Conservation (phyloP, 768 basidiomycete species). For the Hysterangium stoloniferum region DNA sequence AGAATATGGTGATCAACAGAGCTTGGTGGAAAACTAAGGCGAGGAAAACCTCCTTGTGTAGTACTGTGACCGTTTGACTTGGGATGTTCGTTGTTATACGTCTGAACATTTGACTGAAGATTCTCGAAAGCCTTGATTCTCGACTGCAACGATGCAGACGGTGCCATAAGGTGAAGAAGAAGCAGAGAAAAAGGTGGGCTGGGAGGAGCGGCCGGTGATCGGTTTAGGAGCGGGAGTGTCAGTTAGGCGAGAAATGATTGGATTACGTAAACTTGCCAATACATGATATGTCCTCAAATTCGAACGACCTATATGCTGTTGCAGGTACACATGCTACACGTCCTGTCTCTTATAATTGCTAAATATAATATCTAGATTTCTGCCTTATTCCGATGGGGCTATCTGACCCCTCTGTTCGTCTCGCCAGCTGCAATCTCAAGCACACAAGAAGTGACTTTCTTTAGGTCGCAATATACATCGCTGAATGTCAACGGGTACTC, state of each 20-base stretch:
- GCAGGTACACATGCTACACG: conserved; percentile 40
- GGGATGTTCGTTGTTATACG: neutral
- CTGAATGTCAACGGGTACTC: conserved; percentile 76
- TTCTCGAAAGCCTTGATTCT: conserved; percentile 62
- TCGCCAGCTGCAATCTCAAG: conserved; percentile 19
- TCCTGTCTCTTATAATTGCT: conserved; percentile 1
- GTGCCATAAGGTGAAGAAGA: conserved; percentile 18
- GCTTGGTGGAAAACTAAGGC: neutral
- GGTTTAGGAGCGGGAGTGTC: neutral
- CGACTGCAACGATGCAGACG: conserved; percentile 43
- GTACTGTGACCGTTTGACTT: neutral
- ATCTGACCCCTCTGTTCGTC: conserved; percentile 55
- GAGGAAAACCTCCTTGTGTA: neutral
- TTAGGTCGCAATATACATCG: conserved; percentile 70
- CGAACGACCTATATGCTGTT: conserved; percentile 62
- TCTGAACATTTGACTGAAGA: conserved; percentile 21
- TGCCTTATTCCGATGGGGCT: conserved; percentile 86
- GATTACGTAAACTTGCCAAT: neutral
- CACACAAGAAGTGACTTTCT: conserved; percentile 18
- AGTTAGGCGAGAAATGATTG: neutral
- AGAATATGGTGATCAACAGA: conserved; percentile 24
- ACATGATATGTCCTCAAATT: neutral
- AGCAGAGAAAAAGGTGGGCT: neutral
- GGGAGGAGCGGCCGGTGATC: neutral
- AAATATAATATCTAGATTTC: conserved; percentile 48